Percentiles rank a stretch among this genome's conserved stretches.
Conservation (phyloP, 129 eudicot genomes). For the Artemisia annua region DNA sequence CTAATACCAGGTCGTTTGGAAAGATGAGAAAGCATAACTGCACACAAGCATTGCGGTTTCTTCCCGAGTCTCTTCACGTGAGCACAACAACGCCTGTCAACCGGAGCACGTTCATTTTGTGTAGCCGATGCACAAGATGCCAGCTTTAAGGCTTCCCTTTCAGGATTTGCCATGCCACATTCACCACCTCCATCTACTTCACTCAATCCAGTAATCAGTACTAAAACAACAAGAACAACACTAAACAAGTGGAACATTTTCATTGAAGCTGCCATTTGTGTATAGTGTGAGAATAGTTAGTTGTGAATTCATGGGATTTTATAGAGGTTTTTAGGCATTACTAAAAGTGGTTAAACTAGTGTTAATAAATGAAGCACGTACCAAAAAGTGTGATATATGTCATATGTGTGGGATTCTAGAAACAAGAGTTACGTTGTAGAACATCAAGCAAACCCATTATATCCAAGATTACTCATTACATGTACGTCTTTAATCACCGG, state of each 20-base stretch:
- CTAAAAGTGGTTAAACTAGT: constrained; percentile 14
- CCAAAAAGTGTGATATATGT: background rate
- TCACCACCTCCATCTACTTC: constrained; percentile 52
- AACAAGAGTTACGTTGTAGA: no score
- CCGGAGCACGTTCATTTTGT: no score
- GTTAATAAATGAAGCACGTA: constrained; percentile 46
- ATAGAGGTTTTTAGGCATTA: constrained; percentile 24
- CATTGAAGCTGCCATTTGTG: constrained; percentile 35
- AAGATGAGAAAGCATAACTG: no score
- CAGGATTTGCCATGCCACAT: constrained; percentile 51
- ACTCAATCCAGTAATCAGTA: constrained; percentile 26
- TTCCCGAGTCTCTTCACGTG: no score
- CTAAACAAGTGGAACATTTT: constrained; percentile 38
- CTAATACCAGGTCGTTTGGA: no score
- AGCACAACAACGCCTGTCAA: no score
- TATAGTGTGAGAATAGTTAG: constrained; percentile 8
- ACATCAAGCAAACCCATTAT: no score
- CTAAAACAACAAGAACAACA: constrained; percentile 23
- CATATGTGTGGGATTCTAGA: no score
- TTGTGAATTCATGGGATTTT: constrained; percentile 26
- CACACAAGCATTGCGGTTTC: no score
- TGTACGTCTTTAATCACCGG: no score
- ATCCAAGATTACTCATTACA: no score
- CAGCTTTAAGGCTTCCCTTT: constrained; percentile 56
- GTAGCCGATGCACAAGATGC: constrained; percentile 68